phyloP scores from a whole-genome alignment of 2,329 filamentous ascomycete species.

The Aspergillus sojae region DNA sequence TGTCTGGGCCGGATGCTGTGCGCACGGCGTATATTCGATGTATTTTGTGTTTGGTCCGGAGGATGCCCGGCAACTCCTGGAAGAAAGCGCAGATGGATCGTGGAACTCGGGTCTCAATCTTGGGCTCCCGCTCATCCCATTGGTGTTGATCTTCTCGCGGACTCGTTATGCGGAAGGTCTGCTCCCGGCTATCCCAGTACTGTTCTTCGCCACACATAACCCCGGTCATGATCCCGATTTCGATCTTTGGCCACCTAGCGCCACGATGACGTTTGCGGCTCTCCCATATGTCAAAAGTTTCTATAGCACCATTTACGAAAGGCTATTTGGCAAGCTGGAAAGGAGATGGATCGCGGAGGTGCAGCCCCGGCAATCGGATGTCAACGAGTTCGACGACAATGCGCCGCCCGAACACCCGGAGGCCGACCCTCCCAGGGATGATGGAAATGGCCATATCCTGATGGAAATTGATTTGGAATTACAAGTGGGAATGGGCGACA shows the following conservation, averaged over 20 bases:
- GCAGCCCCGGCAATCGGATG: conserved; percentile 57
- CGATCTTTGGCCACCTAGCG: conserved; percentile 66
- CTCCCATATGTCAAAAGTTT: conserved; percentile 66
- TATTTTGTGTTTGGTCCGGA: conserved; percentile 67
- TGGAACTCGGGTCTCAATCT: conserved; percentile 57
- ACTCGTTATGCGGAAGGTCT: conserved; percentile 65
- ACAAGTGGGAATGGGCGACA: conserved; percentile 35
- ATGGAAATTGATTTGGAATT: conserved; percentile 56
- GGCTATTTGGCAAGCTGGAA: conserved; percentile 60
- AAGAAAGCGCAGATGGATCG: conserved; percentile 37
- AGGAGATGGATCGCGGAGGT: conserved; percentile 65
- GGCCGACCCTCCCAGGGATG: conserved; percentile 29
- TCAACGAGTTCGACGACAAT: conserved; percentile 35
- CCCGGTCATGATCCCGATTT: conserved; percentile 52
- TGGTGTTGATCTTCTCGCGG: conserved; percentile 68
- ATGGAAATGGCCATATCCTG: conserved; percentile 45
- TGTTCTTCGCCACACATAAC: conserved; percentile 54
- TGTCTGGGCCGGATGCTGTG: conserved; percentile 54
- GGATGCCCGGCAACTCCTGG: conserved; percentile 60
- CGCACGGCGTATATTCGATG: conserved; percentile 65
- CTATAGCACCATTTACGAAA: conserved; percentile 66
- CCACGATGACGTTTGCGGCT: conserved; percentile 66
- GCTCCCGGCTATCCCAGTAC: conserved; percentile 64
- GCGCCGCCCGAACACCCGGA: conserved; percentile 39
- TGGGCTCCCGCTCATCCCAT: conserved; percentile 68